These are phyloP conservation scores for Acanthamoeba lugdunensis DNA, from an alignment of 208 protist species.

Conservation along the genomic window DNA sequence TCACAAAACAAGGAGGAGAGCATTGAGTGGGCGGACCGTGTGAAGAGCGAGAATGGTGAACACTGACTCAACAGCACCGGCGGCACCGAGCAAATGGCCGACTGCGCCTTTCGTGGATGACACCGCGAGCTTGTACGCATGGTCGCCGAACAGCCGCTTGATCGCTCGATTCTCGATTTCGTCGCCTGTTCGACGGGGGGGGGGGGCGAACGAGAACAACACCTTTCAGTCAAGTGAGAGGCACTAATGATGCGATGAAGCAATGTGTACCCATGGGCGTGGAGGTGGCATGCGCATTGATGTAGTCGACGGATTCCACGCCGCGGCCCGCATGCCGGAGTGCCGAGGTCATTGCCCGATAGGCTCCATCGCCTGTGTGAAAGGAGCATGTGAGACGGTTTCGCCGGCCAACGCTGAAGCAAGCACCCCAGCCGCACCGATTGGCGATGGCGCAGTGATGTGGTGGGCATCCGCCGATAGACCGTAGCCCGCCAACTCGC, in stretches of 20 bases:
- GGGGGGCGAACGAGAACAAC: too few species aligned
- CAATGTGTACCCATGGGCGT: constrained; percentile 92
- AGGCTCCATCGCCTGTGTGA: constrained; percentile 88
- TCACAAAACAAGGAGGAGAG: background rate
- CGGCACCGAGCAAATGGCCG: constrained; percentile 97
- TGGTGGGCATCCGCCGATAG: constrained; percentile 92
- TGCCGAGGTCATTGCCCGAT: constrained; percentile 89
- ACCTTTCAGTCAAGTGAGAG: background rate
- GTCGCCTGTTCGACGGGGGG: background rate
- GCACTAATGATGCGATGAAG: background rate
- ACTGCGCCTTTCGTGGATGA: constrained; percentile 92
- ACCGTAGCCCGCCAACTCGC: constrained; percentile 70
- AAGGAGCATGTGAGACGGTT: background rate
- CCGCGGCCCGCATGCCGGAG: constrained; percentile 81
- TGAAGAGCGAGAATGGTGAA: constrained; percentile 79
- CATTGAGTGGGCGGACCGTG: constrained; percentile 2
- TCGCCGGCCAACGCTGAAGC: background rate
- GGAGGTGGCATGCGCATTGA: constrained; percentile 97
- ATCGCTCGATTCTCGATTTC: constrained; percentile 88
- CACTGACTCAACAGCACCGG: constrained; percentile 85
- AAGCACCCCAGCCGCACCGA: constrained; percentile 48
- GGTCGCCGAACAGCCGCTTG: constrained; percentile 74
- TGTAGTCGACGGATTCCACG: constrained; percentile 88
- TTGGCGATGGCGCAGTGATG: constrained; percentile 93
- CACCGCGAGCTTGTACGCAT: constrained; percentile 63